Evolutionary conservation across 805 yeast genomes (phyloP).

Genomic region (Candida stauntonica): DNA sequence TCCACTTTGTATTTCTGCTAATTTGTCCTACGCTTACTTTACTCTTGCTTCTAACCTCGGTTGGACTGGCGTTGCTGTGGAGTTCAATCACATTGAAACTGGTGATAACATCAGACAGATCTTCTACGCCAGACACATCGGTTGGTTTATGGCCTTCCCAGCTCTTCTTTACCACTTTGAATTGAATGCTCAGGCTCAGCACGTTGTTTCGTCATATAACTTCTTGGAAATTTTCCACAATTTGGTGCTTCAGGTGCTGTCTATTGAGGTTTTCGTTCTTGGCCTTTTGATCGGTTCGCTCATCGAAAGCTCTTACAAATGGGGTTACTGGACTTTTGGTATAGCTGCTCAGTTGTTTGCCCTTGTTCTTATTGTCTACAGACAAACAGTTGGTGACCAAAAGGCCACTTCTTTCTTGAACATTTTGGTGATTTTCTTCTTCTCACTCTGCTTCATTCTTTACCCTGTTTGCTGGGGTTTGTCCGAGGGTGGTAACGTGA

Average conservation of each 20-base stretch:
- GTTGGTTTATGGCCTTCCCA: slow-evolving; percentile 56
- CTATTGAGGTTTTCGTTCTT: slow-evolving; percentile 46
- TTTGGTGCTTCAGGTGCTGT: slow-evolving; percentile 38
- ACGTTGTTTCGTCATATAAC: slow-evolving; percentile 14
- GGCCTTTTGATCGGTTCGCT: slow-evolving; percentile 54
- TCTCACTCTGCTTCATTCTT: slow-evolving; percentile 35
- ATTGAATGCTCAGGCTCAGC: slow-evolving; percentile 20
- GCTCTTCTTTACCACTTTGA: slow-evolving; percentile 32
- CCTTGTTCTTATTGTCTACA: slow-evolving; percentile 26
- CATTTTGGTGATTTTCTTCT: slow-evolving; percentile 24
- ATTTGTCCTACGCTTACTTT: slow-evolving; percentile 46
- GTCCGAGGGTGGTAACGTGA: slow-evolving; percentile 51
- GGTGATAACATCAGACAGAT: slow-evolving; percentile 43
- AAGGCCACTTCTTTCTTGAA: slow-evolving; percentile 11
- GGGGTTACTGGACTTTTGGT: slow-evolving; percentile 66
- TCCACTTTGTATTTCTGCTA: slow-evolving; percentile 39
- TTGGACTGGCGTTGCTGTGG: slow-evolving; percentile 42
- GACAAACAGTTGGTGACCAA: slow-evolving; percentile 24
- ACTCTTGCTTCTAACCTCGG: slow-evolving; percentile 58
- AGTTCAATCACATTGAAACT: slow-evolving; percentile 42
- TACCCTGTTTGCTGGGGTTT: slow-evolving; percentile 49
- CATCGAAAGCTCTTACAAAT: slow-evolving; percentile 52
- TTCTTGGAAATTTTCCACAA: slow-evolving; percentile 20
- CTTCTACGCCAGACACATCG: slow-evolving; percentile 52
- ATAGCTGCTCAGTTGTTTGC: slow-evolving; percentile 39